phyloP scores from a whole-genome alignment of 2,329 filamentous ascomycete species.

The Alternaria viburni region DNA sequence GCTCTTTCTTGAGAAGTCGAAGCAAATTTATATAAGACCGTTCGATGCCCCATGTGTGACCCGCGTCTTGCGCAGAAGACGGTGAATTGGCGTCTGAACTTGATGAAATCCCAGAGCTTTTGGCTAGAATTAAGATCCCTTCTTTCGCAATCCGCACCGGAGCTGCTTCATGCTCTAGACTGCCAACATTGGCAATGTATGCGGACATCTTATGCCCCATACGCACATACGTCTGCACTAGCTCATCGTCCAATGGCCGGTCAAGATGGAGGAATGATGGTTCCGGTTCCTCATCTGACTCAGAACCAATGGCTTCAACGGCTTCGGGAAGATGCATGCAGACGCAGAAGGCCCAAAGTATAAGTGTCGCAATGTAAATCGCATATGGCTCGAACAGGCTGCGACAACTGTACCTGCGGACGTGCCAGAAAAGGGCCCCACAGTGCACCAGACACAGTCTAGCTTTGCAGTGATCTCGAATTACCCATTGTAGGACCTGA shows the following conservation, averaged over 20 bases:
- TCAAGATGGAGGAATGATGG: conserved; percentile 61
- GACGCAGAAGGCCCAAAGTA: conserved; percentile 56
- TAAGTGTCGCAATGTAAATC: conserved; percentile 55
- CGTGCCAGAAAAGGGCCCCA: conserved; percentile 60
- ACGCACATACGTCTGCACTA: conserved; percentile 57
- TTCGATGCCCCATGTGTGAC: conserved; percentile 12
- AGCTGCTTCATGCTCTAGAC: conserved; percentile 48
- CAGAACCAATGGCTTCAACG: conserved; percentile 5
- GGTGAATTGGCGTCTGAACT: background rate
- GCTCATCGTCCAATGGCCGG: conserved; percentile 63
- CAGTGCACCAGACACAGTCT: conserved; percentile 63
- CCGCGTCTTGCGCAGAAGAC: background rate
- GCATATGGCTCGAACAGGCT: conserved; percentile 57
- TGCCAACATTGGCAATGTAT: conserved; percentile 60
- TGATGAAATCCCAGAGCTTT: background rate
- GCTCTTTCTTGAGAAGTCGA: background rate
- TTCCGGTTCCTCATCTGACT: conserved; percentile 24
- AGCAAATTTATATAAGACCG: background rate
- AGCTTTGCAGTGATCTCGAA: conserved; percentile 62
- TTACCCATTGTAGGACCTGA: conserved; percentile 57
- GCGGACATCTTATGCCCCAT: conserved; percentile 58
- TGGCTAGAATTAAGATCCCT: conserved; percentile 6
- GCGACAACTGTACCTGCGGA: conserved; percentile 56
- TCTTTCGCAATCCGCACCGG: conserved; percentile 12
- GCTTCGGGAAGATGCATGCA: conserved; percentile 17